phyloP scores from a whole-genome alignment of 495 filamentous ascomycete species.

The Aspergillus mulundensis region DNA sequence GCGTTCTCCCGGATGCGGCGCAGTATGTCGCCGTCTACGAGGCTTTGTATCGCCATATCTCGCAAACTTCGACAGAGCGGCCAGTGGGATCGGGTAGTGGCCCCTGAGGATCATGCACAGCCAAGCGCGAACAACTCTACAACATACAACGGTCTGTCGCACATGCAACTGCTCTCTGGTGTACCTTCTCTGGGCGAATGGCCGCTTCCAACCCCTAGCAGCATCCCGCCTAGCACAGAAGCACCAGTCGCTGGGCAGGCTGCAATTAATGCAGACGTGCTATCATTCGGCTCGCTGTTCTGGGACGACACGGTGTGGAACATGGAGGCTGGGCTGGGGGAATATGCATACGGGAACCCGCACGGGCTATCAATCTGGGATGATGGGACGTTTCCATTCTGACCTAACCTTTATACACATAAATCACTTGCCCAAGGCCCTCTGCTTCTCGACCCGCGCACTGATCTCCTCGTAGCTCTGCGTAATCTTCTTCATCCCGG shows the following conservation, averaged over 20 bases:
- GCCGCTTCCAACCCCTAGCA: not conserved
- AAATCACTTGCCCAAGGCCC: not conserved
- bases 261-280: slow-evolving; percentile 10
- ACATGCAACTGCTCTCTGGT: not conserved
- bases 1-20: slow-evolving; percentile 22
- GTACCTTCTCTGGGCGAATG: not conserved
- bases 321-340: slow-evolving; percentile 27
- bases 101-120: not conserved
- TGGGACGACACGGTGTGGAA: slow-evolving; percentile 24
- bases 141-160: not conserved
- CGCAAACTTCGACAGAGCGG: not conserved
- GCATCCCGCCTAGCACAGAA: not conserved
- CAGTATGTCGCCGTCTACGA: slow-evolving; percentile 27
- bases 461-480: slow-evolving; percentile 27
- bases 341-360: slow-evolving; percentile 28
- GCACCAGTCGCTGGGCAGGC: not conserved
- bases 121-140: not conserved
- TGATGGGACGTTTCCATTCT: not conserved
- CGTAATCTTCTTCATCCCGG: slow-evolving; percentile 26
- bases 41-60: slow-evolving; percentile 17
- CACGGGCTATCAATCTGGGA: not conserved
- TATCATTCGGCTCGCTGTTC: slow-evolving; percentile 16
- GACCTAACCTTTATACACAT: not conserved
- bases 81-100: not conserved
- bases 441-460: slow-evolving; percentile 17